phyloP scores from a whole-genome alignment of 2,329 filamentous ascomycete genomes.

The Scortechinia acanthostroma region DNA sequence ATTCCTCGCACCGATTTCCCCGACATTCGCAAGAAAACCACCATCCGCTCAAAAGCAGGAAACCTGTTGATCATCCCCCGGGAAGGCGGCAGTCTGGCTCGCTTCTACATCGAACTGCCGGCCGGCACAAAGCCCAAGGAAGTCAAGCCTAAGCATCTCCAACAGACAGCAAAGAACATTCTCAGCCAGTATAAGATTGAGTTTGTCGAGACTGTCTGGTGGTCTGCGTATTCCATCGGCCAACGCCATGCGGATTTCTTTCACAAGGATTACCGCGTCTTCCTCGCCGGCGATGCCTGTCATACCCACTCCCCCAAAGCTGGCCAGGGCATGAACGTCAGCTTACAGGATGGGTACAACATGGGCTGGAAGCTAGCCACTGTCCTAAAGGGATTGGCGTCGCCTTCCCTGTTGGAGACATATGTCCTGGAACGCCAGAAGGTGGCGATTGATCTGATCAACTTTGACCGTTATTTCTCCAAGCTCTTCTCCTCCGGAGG shows the following conservation, averaged over 20 bases:
- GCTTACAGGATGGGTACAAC: constrained; percentile 56
- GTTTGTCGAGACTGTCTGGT: constrained; percentile 48
- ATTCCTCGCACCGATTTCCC: constrained; percentile 49
- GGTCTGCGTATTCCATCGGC: constrained; percentile 56
- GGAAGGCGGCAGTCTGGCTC: constrained; percentile 44
- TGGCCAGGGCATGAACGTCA: constrained; percentile 55
- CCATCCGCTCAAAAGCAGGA: constrained; percentile 43
- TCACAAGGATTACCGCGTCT: constrained; percentile 45
- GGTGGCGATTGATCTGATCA: constrained; percentile 47
- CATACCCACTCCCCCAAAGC: constrained; percentile 64
- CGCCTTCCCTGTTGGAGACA: constrained; percentile 34
- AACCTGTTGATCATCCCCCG: constrained; percentile 55
- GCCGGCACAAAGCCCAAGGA: constrained; percentile 35
- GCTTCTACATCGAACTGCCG: constrained; percentile 56
- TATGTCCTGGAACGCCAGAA: constrained; percentile 43
- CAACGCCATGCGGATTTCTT: constrained; percentile 53
- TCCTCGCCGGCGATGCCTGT: constrained; percentile 57
- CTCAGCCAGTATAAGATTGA: constrained; percentile 46
- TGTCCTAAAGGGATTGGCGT: constrained; percentile 33
- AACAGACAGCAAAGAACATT: constrained; percentile 39
- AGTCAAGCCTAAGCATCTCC: constrained; percentile 43
- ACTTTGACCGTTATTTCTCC: constrained; percentile 47
- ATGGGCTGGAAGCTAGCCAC: constrained; percentile 51
- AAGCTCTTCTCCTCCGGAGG: constrained; percentile 36
- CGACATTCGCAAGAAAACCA: constrained; percentile 49